Evolutionary conservation across 345 rosid species (phyloP), one percentile per base, ranked within the genome.

Genomic region (Arabis hirsuta): DNA sequence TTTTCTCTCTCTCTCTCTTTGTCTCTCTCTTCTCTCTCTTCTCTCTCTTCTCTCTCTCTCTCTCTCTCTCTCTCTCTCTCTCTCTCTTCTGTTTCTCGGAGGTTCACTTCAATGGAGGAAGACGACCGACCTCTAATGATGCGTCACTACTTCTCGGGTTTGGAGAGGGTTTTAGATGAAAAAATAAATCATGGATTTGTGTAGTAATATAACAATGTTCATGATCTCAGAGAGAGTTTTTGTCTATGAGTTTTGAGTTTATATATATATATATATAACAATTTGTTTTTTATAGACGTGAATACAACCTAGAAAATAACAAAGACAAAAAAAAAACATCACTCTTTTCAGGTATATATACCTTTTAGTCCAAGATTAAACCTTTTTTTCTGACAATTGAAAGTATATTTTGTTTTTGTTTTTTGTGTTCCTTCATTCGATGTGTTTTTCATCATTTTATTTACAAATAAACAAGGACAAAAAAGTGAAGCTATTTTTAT

Each of bases 51-150:
- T 22, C 24, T 22, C 24, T 22, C 24, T 36, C 5, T 55, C 32
- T 55, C 41, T 32, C 9, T n/a, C 46, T 39, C n/a, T n/a, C n/a
- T n/a, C n/a, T n/a, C n/a, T n/a, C n/a, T 22, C 24, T 36, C 5
- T 55, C 32, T 55, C 41, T 32, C 9, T n/a, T 39, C 32, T 14
- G n/a, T 14, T 65, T 41, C 26, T 56, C 7, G n/a, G 39, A 69
- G 74, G 22, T 71, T 42, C 34, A 46, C 71, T 73, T 73, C 77
- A 73, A 73, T 72, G 64, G 64, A 63, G 70, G 41, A 55, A 55
- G 63, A 6, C 7, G 38, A 34, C 27, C 43, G 70, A 63, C 46
- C 55, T 63, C 20, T 31, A 62, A 72, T 63, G 71, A 72, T 63
- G 71, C 19, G 63, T 64, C 71, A 73, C 64, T 46, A 73, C 48